A percentile compares a stretch with the other conserved stretches of the same genome.
These are phyloP conservation scores for Sphagnum magellanicum DNA, from an alignment of 228 moss, liverwort and hornwort species.

Conservation along the genomic window DNA sequence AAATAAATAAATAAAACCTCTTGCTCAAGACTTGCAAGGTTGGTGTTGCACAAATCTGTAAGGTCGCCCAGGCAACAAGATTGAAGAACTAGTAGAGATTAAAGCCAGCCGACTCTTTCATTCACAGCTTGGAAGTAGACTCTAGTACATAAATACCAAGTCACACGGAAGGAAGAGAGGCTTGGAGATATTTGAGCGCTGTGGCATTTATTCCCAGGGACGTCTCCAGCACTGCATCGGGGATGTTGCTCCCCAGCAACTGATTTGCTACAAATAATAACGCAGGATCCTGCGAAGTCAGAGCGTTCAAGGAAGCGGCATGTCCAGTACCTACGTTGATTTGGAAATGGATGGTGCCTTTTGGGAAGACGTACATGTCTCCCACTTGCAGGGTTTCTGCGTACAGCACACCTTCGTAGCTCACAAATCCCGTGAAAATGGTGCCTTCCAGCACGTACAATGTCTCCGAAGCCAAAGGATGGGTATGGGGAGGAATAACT, in stretches of 20 bases:
- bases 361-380: slow-evolving; percentile 19
- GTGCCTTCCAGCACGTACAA: slow-evolving; percentile 14
- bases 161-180: too few species aligned
- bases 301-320: slow-evolving; percentile 31
- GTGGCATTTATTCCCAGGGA: slow-evolving; percentile 5
- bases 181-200: too few species aligned
- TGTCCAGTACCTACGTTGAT: slow-evolving; percentile 14
- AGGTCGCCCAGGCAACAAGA: too few species aligned
- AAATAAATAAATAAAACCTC: too few species aligned
- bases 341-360: slow-evolving; percentile 20
- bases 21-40: too few species aligned
- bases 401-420: slow-evolving; percentile 18
- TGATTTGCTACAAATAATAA: slow-evolving; percentile 17
- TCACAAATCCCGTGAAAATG: slow-evolving; percentile 14
- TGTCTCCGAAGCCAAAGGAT: slow-evolving; percentile 27
- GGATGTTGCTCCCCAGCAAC: slow-evolving; percentile 3
- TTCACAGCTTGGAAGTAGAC: too few species aligned
- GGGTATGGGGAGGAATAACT: slow-evolving; percentile 33
- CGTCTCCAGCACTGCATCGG: slow-evolving; percentile 1
- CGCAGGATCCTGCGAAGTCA: slow-evolving; percentile 21
- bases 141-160: too few species aligned
- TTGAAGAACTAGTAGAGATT: too few species aligned
- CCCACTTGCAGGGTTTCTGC: slow-evolving; percentile 4
- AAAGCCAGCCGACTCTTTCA: too few species aligned
- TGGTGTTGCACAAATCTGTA: too few species aligned